These are phyloP conservation scores for Eruca vesicaria DNA, from an alignment of 441 rosid genomes.

Conservation along the genomic window DNA sequence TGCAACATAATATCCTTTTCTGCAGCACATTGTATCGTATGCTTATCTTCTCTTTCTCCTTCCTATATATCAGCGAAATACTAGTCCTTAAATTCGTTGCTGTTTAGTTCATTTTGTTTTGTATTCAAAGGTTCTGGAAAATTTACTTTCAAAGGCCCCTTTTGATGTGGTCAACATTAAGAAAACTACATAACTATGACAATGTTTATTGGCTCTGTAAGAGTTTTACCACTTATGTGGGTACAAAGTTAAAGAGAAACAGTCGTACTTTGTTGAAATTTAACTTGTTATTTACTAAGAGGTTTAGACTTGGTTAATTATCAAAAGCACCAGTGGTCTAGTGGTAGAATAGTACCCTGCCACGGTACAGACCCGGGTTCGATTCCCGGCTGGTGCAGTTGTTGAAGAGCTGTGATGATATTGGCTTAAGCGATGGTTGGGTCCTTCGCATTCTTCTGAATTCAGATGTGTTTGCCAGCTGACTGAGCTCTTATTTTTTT, in stretches of 20 bases:
- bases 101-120: no score
- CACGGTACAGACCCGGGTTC: constrained; percentile 98
- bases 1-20: no score
- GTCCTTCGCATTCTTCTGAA: background rate
- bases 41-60: no score
- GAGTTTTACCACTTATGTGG: no score
- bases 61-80: no score
- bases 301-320: no score
- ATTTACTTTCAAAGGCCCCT: background rate
- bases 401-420: background rate
- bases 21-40: no score
- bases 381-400: constrained; percentile 56
- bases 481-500: background rate
- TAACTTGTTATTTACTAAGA: no score
- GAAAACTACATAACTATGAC: background rate
- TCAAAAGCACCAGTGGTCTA: constrained; percentile 72
- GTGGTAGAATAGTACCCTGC: constrained; percentile 99
- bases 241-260: no score
- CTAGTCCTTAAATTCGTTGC: no score
- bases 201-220: no score
- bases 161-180: background rate
- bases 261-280: no score
- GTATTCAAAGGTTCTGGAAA: background rate
- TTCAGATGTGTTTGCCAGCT: background rate
- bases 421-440: background rate